These are phyloP conservation scores for Scutellaria barbata DNA, from an alignment of 257 asterid species.

Conservation along the genomic window DNA sequence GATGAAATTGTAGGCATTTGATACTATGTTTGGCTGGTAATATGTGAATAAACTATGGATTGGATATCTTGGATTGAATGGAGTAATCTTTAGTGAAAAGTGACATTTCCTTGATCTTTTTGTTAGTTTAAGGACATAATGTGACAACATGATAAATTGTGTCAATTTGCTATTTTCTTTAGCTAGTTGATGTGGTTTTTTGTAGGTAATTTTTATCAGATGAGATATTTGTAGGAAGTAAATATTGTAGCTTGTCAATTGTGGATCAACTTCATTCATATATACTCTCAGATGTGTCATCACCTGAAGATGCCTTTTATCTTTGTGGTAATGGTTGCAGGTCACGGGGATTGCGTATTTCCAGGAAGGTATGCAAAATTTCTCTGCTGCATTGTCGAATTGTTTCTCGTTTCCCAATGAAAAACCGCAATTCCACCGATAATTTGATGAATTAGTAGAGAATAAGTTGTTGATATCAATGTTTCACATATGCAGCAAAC, in stretches of 20 bases:
- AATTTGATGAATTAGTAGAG: conserved; percentile 5
- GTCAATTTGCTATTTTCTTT: background rate
- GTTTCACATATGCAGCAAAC: conserved; percentile 63
- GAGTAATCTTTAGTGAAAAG: background rate
- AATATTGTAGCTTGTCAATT: conserved; percentile 13
- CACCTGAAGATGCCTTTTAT: conserved; percentile 40
- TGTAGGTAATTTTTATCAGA: conserved; percentile 14
- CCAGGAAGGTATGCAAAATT: conserved; percentile 89
- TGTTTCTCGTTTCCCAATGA: conserved; percentile 40
- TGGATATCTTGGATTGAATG: background rate
- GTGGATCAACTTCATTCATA: conserved; percentile 31
- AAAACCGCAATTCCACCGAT: conserved; percentile 21
- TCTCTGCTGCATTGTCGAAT: conserved; percentile 42
- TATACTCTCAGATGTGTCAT: conserved; percentile 10
- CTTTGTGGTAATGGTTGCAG: conserved; percentile 64
- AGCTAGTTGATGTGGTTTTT: conserved; percentile 10
- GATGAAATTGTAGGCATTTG: conserved; percentile 4
- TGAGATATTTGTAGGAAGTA: conserved; percentile 6
- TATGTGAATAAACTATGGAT: conserved; percentile 14
- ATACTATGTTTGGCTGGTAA: conserved; percentile 19
- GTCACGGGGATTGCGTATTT: conserved; percentile 89
- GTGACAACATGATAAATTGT: conserved; percentile 13
- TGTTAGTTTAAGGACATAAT: conserved; percentile 20
- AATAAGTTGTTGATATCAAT: background rate
- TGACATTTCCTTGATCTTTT: conserved; percentile 21